Conservation (phyloP, 352 stramenopile genomes). For the Globisporangium nunn region DNA sequence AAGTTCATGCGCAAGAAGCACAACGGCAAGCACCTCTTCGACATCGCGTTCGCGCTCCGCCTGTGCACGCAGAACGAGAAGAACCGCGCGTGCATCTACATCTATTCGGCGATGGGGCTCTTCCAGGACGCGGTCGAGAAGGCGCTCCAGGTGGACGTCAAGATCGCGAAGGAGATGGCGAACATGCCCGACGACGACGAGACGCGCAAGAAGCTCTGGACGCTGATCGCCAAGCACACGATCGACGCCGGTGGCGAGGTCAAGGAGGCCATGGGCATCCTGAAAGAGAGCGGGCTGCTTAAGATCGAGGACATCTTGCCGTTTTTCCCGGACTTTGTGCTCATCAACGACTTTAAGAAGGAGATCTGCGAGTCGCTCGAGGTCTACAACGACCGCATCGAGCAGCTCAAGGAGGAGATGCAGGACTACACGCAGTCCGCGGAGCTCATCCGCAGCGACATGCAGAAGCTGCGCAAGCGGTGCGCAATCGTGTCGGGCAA, state of each 20-base stretch:
- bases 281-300: slow-evolving; percentile 83
- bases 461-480: slow-evolving; percentile 83
- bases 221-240: slow-evolving; percentile 89
- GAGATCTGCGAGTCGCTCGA: slow-evolving; percentile 92
- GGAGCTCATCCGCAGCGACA: slow-evolving; percentile 86
- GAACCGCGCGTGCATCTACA: slow-evolving; percentile 91
- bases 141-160: slow-evolving; percentile 85
- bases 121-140: slow-evolving; percentile 92
- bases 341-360: slow-evolving; percentile 95
- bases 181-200: slow-evolving; percentile 87
- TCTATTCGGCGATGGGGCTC: slow-evolving; percentile 91
- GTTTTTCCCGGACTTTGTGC: slow-evolving; percentile 93
- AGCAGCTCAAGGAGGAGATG: slow-evolving; percentile 91
- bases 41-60: slow-evolving; percentile 89
- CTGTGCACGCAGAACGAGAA: slow-evolving; percentile 91
- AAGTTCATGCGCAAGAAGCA: slow-evolving; percentile 89
- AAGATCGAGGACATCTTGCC: slow-evolving; percentile 94
- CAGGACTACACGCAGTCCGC: slow-evolving; percentile 89
- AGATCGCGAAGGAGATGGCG: slow-evolving; percentile 91
- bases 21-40: slow-evolving; percentile 82
- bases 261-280: slow-evolving; percentile 78
- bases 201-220: slow-evolving; percentile 90
- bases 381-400: slow-evolving; percentile 88
- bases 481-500: slow-evolving; percentile 84
- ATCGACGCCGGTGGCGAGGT: slow-evolving; percentile 86